phyloP scores from a whole-genome alignment of 2,329 filamentous ascomycete genomes.

The Plenodomus tracheiphilus region DNA sequence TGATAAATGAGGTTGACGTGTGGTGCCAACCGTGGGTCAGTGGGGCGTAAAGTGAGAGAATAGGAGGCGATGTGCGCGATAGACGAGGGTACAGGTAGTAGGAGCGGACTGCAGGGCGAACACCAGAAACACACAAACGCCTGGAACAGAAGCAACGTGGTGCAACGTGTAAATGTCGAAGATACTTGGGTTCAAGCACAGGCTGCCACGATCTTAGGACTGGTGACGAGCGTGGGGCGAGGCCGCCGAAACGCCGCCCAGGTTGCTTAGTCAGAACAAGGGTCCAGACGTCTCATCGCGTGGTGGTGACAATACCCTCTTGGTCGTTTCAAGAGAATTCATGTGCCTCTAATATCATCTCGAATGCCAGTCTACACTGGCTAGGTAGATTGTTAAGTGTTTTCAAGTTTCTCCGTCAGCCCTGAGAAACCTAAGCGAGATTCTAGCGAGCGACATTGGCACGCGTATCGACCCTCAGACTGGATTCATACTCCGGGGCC shows the following conservation, averaged over 20 bases:
- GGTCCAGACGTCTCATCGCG: too few species aligned
- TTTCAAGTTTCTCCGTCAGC: too few species aligned
- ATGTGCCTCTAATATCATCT: too few species aligned
- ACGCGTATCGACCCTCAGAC: too few species aligned
- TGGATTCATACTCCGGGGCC: too few species aligned
- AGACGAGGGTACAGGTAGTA: not conserved
- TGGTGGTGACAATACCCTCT: too few species aligned
- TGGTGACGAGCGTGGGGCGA: conserved; percentile 15
- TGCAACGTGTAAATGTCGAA: conserved; percentile 7
- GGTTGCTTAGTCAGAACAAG: conserved; percentile 8
- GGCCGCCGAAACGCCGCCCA: conserved; percentile 11
- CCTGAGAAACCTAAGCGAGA: too few species aligned
- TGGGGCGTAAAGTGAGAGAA: conserved; percentile 2
- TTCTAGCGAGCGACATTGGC: too few species aligned
- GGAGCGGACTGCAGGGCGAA: not conserved
- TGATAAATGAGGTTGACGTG: not conserved
- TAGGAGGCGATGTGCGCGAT: not conserved
- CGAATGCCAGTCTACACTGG: too few species aligned
- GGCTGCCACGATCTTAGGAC: conserved; percentile 20
- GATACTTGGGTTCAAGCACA: conserved; percentile 9
- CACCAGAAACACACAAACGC: not conserved
- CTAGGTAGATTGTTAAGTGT: too few species aligned
- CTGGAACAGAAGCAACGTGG: not conserved
- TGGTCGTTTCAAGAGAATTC: too few species aligned
- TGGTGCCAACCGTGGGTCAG: conserved; percentile 18